phyloP scores from a whole-genome alignment of 176 grass and related monocot genomes.

The Saccharum officinarum region DNA sequence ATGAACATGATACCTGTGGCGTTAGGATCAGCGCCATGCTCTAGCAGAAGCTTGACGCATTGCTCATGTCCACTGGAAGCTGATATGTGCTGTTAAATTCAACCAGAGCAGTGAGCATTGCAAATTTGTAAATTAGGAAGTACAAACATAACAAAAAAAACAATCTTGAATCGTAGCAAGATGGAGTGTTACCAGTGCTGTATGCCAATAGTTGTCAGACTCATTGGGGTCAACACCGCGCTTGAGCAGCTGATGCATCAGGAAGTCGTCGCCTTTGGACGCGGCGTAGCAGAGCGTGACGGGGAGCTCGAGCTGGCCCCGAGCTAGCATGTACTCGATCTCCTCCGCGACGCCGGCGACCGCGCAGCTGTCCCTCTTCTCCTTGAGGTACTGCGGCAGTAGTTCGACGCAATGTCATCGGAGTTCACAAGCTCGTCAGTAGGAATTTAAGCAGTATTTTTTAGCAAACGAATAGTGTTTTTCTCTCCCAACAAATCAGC shows the following conservation, averaged over 20 bases:
- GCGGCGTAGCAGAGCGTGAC: conserved; percentile 68
- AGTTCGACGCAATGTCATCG: not conserved
- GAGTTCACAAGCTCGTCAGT: not conserved
- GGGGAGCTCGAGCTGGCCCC: conserved; percentile 67
- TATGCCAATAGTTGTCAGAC: conserved; percentile 52
- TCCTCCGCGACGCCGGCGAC: conserved; percentile 50
- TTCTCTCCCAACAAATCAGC: too few species aligned
- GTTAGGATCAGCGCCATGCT: conserved; percentile 66
- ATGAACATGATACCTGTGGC: conserved; percentile 46
- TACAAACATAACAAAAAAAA: not conserved
- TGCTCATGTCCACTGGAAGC: conserved; percentile 68
- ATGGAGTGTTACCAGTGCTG: conserved; percentile 50
- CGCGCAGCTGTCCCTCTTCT: conserved; percentile 35
- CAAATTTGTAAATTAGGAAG: not conserved
- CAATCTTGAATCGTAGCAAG: not conserved
- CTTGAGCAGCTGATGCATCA: conserved; percentile 70
- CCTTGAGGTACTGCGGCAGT: conserved; percentile 60
- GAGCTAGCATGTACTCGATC: conserved; percentile 66
- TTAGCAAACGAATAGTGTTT: too few species aligned
- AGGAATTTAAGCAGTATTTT: too few species aligned
- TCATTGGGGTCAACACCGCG: conserved; percentile 62
- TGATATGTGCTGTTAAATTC: conserved; percentile 58
- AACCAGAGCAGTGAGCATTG: too few species aligned
- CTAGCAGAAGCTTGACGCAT: conserved; percentile 56
- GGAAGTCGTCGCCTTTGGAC: conserved; percentile 51